Conservation (phyloP, 805 yeast genomes). For the Alloascoidea africana region DNA sequence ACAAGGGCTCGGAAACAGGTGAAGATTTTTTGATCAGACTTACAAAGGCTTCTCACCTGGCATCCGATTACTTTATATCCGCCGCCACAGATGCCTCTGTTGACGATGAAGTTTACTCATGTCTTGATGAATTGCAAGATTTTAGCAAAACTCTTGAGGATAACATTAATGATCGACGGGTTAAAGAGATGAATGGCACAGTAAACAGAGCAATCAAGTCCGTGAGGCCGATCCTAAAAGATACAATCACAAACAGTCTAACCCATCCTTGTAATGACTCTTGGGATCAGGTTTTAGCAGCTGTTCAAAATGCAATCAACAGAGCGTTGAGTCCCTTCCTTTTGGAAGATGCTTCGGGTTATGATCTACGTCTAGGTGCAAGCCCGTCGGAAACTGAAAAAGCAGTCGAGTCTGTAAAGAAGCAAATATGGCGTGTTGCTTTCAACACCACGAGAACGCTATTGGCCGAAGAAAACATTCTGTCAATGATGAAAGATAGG, state of each 20-base stretch:
- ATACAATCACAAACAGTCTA: slow-evolving; percentile 3
- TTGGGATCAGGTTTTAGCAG: slow-evolving; percentile 44
- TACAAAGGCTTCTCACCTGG: background rate
- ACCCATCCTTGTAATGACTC: slow-evolving; percentile 16
- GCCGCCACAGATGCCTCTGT: background rate
- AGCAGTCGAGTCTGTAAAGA: slow-evolving; percentile 28
- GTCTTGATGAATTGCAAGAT: background rate
- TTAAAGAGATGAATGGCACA: slow-evolving; percentile 14
- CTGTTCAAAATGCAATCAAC: slow-evolving; percentile 24
- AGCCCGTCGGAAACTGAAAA: slow-evolving; percentile 23
- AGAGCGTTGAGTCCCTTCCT: slow-evolving; percentile 17
- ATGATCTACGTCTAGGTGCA: slow-evolving; percentile 58
- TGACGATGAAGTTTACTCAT: background rate
- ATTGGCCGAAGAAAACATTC: slow-evolving; percentile 49
- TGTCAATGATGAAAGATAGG: slow-evolving; percentile 52
- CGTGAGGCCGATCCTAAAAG: slow-evolving; percentile 19
- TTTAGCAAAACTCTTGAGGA: slow-evolving; percentile 11
- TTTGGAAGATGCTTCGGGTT: slow-evolving; percentile 14
- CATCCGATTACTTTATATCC: background rate
- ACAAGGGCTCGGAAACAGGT: slow-evolving; percentile 6
- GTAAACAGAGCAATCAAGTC: slow-evolving; percentile 24
- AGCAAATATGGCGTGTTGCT: slow-evolving; percentile 51
- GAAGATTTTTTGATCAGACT: background rate
- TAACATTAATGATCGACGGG: slow-evolving; percentile 4
- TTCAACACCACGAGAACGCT: slow-evolving; percentile 43